Base-by-base conservation (phyloP, 768 basidiomycete species). In the Kwoniella shandongensis region DNA sequence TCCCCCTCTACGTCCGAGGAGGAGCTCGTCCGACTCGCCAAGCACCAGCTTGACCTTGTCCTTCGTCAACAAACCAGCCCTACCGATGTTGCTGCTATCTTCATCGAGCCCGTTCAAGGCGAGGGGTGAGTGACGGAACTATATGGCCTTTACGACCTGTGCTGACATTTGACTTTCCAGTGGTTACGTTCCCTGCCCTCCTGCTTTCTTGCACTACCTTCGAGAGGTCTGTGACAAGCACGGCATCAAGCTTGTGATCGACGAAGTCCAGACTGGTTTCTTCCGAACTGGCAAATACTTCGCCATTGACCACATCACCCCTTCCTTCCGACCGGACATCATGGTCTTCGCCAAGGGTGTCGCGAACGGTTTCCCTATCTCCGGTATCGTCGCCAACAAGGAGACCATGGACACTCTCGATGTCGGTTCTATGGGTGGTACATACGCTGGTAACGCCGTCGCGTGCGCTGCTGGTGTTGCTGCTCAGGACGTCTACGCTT, bases 61-160 rank as follows among this genome's bases (percentile, higher is more conserved):
- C 78, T 87, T 57, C 78, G 79, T 47, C 93, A 97, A 75, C 89
- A 92, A 75, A 86, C 86, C 6, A 81, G 86, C 1, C 88, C 92
- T 0, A 76, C 78, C 4, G 93, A 97, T 74, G 93, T 91, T 0
- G 91, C 93, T 1, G 92, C 91, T n/a, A 86, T 97, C 69, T 78
- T 98, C 62, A 78, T 98, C 39, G 94, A 98, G 80, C 89, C 94
- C 39, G 87, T 97, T 1, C 81, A 97, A 27, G 93, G 92, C 23
- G 94, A 97, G 77, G 94, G 94, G 66, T 66, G 49, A 50, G 68
- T 65, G 2, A 29, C 30, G 1, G 22, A n/a, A n/a, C n/a, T 6
- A 6, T 32, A 13, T 20, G 11, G 88, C 40, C 3, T 88, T 90
- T 70, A 11, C 88, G 20, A 88, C 91, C 6, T 87, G 88, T 8